These are phyloP conservation scores for Piper betle DNA, from an alignment of 164 flowering plant genomes.

Conservation along the genomic window DNA sequence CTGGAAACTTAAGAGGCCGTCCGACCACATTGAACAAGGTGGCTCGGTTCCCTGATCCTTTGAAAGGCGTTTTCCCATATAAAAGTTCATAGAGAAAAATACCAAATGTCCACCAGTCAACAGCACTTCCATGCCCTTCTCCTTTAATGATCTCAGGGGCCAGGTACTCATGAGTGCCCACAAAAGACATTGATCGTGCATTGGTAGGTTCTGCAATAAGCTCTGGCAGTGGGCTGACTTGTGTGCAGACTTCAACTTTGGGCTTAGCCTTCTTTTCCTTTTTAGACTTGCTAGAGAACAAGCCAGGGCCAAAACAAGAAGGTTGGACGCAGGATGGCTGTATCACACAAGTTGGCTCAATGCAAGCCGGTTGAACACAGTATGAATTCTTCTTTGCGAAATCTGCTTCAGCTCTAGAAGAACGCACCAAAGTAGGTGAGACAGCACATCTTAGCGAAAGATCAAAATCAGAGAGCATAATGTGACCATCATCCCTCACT, in stretches of 20 bases:
- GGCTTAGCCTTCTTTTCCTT: conserved; percentile 41
- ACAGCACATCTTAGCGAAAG: conserved; percentile 72
- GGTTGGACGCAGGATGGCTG: conserved; percentile 71
- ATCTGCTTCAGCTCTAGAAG: conserved; percentile 29
- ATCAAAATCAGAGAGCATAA: conserved; percentile 94
- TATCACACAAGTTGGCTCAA: conserved; percentile 48
- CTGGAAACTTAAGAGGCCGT: conserved; percentile 75
- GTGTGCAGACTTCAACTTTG: conserved; percentile 28
- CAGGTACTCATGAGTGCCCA: conserved; percentile 85
- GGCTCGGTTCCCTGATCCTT: conserved; percentile 70
- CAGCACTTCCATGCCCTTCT: conserved; percentile 95
- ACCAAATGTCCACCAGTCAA: conserved; percentile 97
- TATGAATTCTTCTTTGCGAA: conserved; percentile 29
- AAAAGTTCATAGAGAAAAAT: conserved; percentile 77
- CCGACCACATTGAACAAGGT: conserved; percentile 80
- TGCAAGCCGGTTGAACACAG: conserved; percentile 62
- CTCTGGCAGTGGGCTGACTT: conserved; percentile 63
- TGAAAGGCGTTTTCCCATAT: conserved; percentile 81
- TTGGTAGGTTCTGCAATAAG: conserved; percentile 78
- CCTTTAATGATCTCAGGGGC: conserved; percentile 92
- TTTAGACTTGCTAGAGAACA: conserved; percentile 41
- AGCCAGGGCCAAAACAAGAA: conserved; percentile 60
- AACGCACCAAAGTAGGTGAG: conserved; percentile 55
- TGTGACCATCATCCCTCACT: conserved; percentile 85
- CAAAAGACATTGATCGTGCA: conserved; percentile 90